Percentiles rank a stretch among this genome's conserved stretches.
phyloP scores from a whole-genome alignment of 257 asterid genomes.

The Rehmannia glutinosa region DNA sequence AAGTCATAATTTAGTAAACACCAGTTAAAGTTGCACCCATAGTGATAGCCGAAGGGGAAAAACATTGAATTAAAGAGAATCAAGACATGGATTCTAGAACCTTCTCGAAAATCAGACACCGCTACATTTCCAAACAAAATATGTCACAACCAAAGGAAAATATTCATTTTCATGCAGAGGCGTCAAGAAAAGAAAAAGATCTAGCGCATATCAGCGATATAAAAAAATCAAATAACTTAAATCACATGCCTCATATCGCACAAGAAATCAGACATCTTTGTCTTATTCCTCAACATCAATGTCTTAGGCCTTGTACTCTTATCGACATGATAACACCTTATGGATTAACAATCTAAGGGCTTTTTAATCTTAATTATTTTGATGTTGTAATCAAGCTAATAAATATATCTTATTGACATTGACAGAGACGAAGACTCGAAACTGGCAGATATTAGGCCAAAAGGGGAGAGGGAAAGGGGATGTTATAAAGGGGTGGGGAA shows the following conservation, averaged over 20 bases:
- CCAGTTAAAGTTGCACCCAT: not conserved
- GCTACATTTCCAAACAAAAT: not conserved
- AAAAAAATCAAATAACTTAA: no score
- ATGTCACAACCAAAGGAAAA: not conserved
- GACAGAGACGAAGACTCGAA: not conserved
- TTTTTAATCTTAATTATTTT: not conserved
- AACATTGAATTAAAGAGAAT: not conserved
- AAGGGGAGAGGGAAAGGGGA: no score
- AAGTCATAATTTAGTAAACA: not conserved
- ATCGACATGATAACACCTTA: conserved; percentile 5
- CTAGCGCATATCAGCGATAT: not conserved
- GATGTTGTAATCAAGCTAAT: not conserved
- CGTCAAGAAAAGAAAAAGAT: not conserved
- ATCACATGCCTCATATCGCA: conserved; percentile 4
- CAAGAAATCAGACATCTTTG: not conserved
- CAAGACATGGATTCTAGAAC: no score
- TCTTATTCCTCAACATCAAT: not conserved
- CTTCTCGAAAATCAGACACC: no score
- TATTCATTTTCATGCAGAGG: no score
- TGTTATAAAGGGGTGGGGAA: no score
- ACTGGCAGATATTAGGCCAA: not conserved
- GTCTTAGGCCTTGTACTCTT: conserved; percentile 1
- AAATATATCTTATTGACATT: not conserved
- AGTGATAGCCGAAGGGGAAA: not conserved
- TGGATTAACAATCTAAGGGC: not conserved